Evolutionary conservation across 257 asterid genomes (phyloP), one percentile per base, ranked within the genome.

Genomic region (Penstemon davidsonii): DNA sequence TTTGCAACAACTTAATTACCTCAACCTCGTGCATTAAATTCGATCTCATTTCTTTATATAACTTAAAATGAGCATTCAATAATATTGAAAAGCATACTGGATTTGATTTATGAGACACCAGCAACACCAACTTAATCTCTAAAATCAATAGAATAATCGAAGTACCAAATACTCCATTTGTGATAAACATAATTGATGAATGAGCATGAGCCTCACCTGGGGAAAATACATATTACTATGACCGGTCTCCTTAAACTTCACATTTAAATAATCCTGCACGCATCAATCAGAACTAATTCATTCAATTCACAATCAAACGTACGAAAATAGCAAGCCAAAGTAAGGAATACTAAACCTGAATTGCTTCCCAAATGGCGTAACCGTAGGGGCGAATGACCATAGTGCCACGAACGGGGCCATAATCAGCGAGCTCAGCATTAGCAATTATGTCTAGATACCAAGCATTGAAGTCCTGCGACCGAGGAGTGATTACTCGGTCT

Each of bases 311-410:
- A 40, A 52, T 10, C 56, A 61, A 13, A 7, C 33, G 2, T 13
- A 6, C 15, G 33, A 46, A 45, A 65, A 45, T 43, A 19, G 43
- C 57, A 55, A 61, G 2, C 8, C 9, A 41, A 55, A n/a, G 0
- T 3, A 10, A 18, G 19, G 40, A 37, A 47, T 55, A 51, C 51
- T 55, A 57, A 60, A 93, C 99, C 92, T 91, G 99, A 80, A 91
- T 89, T n/a, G 99, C 96, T 82, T 94, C 99, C 99, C 98, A 94
- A 54, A 94, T 94, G 42, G 98, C 96, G 68, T 89, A 91, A 72
- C 98, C 98, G 50, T 94, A 94, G 63, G 99, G 98, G n/a, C 98
- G 90, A 72, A 94, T 94, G 72, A 94, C 99, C 99, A 91, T 94
- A 45, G 99, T 91, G 42, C 98, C 98, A n/a, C 99, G 91, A 73